Base-by-base conservation (phyloP, 805 yeast genomes). In the Teunomyces lycoperdinae region DNA sequence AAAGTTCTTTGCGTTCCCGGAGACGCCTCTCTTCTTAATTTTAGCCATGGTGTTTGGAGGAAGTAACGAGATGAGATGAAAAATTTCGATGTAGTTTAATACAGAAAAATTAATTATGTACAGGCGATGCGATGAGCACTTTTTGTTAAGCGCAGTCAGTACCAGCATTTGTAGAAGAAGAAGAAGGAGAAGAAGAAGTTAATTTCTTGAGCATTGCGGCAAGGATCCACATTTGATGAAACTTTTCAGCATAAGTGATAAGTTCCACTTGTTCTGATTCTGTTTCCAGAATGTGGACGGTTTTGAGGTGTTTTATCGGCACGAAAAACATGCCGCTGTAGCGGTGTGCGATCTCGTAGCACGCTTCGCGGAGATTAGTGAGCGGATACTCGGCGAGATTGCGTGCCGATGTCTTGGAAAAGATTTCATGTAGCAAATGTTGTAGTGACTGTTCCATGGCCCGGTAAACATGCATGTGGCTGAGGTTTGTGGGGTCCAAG, bases 1-100 rank as follows among this genome's bases (percentile, higher is more conserved):
- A 71, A 85, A 94, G 70, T 89, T 88, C 72, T 85, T 88, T 53
- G 97, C 96, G 59, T 88, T 89, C 68, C 97, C 97, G 46, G 84
- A 70, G 52, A 85, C 77, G 58, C 90, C 89, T 74, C 78, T 90
- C 84, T 84, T 89, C 78, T 85, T 86, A 57, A 89, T 83, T 71
- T 79, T 80, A 70, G 78, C 84, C 83, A 78, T 71, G 51, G 36
- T 57, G 48, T n/a, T 42, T 14, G 24, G 34, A 45, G 40, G 40
- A 29, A 20, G 42, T 20, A 20, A 32, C 36, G 39, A 13, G 45
- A 49, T 50, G 52, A 48, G 53, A 51, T 51, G 52, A 42, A 44
- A 47, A 40, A 40, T 32, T 32, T 32, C 34, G 34, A 32, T 20
- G 34, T 32, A 13, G n/a, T 31, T 31, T 2, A n/a, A 5, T 3